Base-by-base conservation (phyloP, 2,329 filamentous ascomycete species). In the Alternaria consortialis region DNA sequence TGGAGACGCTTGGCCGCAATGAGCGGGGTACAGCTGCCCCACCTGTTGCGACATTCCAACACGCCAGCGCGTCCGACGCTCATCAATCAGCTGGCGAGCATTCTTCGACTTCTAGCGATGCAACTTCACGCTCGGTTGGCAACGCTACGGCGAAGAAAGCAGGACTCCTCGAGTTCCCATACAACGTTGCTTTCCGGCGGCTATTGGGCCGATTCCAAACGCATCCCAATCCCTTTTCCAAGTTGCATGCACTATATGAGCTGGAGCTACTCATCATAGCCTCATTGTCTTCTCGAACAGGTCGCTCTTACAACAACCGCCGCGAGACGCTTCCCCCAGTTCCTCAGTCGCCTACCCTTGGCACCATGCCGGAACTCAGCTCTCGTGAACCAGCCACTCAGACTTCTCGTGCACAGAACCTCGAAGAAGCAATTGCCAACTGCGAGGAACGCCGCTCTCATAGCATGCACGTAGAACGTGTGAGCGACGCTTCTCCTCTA, bases 151-250 rank as follows among this genome's bases (percentile, higher is more conserved):
- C 78, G 2, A 82, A 81, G 73, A 81, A 80, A 63, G 76, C 79
- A 17, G 80, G 80, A 9, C 65, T 82, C 31, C 69, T 81, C 17
- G 88, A 91, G 39, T 97, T 97, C 69, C 91, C 92, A 0, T 97
- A 94, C 74, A 88, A 88, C 53, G 87, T 88, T 67, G 91, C 93
- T 0, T 97, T 97, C 74, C 85, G 88, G 66, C 88, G 90, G 12
- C 84, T 98, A 1, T 83, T 98, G 32, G 89, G 88, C 65, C 93
- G 93, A 81, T 97, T 99, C 69, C 93, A 92, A 42, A 91, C 94
- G 4, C 92, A 96, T 67, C 91, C 92, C 0, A 97, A 95, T 73
- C 95, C 95, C 0, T 91, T 91, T 68, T 86, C 88, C 23, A 99
- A 99, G 79, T 85, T 99, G 12, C 90, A 90, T 66, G 90, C 92